phyloP scores from a whole-genome alignment of 306 rosid genomes.

The Cucurbita pepo region DNA sequence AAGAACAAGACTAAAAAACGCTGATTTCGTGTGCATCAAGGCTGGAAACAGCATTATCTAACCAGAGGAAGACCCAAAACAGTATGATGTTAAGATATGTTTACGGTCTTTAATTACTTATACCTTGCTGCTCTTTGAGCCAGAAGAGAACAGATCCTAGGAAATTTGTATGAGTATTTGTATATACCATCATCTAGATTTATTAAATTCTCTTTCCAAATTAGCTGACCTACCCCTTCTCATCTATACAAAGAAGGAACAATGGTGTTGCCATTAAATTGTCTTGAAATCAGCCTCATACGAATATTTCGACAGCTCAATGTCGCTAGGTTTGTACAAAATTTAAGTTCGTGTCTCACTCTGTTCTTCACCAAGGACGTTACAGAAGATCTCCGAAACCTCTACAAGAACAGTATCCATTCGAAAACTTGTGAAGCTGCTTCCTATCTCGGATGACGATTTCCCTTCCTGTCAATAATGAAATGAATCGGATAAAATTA shows the following conservation, averaged over 20 bases:
- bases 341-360: neutral
- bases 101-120: neutral
- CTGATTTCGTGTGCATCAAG: conserved; percentile 12
- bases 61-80: neutral
- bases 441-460: conserved; percentile 59
- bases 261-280: neutral
- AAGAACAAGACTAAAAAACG: conserved; percentile 44
- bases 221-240: neutral
- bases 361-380: conserved; percentile 3
- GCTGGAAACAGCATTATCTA: neutral
- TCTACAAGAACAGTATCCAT: conserved; percentile 71
- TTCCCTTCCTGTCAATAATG: conserved; percentile 46
- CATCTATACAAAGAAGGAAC: neutral
- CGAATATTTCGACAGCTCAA: neutral
- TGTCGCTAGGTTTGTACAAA: neutral
- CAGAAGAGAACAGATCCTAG: neutral
- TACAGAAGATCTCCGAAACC: conserved; percentile 35
- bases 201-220: neutral
- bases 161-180: neutral
- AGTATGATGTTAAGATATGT: neutral
- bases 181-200: neutral
- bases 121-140: neutral
- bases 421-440: conserved; percentile 58
- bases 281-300: neutral
- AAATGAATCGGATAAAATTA: conserved; percentile 39